A percentile compares a stretch with the other conserved stretches of the same genome.
These are phyloP conservation scores for Chenopodium formosanum DNA, from an alignment of 148 eudicot genomes.

Conservation along the genomic window DNA sequence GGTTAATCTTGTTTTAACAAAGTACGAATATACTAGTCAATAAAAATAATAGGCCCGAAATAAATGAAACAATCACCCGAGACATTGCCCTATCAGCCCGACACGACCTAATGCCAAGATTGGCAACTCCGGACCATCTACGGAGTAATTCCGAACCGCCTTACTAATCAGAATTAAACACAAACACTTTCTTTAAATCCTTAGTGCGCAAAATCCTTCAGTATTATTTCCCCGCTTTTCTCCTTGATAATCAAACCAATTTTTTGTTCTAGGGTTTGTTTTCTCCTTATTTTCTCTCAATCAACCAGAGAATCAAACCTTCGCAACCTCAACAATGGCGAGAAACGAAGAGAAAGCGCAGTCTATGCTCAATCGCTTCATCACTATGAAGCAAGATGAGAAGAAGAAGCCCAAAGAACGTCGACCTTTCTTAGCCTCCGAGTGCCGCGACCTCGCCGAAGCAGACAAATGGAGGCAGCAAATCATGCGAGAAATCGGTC, in stretches of 20 bases:
- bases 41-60: no score
- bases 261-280: neutral
- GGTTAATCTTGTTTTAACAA: no score
- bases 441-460: slow-evolving; percentile 88
- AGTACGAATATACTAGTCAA: no score
- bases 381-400: slow-evolving; percentile 80
- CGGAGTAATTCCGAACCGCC: no score
- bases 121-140: no score
- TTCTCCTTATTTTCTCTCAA: neutral
- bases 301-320: neutral
- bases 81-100: no score
- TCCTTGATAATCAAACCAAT: neutral
- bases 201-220: neutral
- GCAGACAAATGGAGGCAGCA: slow-evolving; percentile 95
- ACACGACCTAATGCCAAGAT: no score
- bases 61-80: no score
- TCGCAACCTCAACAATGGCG: slow-evolving; percentile 51
- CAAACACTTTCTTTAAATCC: neutral
- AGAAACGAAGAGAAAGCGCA: slow-evolving; percentile 94
- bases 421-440: slow-evolving; percentile 80
- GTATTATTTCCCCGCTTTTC: neutral
- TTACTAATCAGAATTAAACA: no score
- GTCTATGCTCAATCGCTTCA: slow-evolving; percentile 90
- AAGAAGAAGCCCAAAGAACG: slow-evolving; percentile 89
- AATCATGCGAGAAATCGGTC: slow-evolving; percentile 82